These are phyloP conservation scores for Samsoniella hepiali DNA, from an alignment of 2,329 filamentous ascomycete species.

Conservation along the genomic window DNA sequence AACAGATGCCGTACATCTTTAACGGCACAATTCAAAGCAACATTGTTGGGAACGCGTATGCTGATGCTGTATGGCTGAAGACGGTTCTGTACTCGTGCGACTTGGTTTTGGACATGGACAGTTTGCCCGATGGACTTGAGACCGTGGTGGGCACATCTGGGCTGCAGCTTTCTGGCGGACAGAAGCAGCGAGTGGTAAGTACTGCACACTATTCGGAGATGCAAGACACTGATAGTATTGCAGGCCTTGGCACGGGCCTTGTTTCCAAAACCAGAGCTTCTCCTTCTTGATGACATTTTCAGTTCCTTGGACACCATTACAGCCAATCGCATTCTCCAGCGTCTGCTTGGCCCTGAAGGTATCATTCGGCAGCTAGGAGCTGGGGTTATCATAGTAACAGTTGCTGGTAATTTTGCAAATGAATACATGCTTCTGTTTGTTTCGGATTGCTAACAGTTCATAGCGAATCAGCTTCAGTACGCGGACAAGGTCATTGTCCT, in stretches of 20 bases:
- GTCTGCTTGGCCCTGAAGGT: slow-evolving; percentile 36
- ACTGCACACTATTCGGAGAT: neutral
- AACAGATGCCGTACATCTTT: slow-evolving; percentile 10
- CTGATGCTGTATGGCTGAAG: neutral
- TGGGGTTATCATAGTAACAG: slow-evolving; percentile 7
- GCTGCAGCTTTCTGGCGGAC: slow-evolving; percentile 12
- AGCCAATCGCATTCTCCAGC: slow-evolving; percentile 36
- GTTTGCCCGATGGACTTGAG: slow-evolving; percentile 3
- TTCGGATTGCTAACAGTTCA: neutral
- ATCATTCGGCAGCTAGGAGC: slow-evolving; percentile 29
- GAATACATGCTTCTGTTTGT: neutral
- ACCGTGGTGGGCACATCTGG: slow-evolving; percentile 10
- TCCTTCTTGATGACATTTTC: slow-evolving; percentile 28
- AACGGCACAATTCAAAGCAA: slow-evolving; percentile 7
- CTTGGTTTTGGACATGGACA: neutral
- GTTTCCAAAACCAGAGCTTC: slow-evolving; percentile 7
- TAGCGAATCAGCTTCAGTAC: slow-evolving; percentile 2
- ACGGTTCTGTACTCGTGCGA: slow-evolving; percentile 2
- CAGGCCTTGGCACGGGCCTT: slow-evolving; percentile 21
- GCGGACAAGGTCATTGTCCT: slow-evolving; percentile 3
- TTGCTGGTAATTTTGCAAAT: neutral
- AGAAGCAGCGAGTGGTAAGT: slow-evolving; percentile 13
- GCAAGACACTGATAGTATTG: neutral
- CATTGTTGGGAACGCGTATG: slow-evolving; percentile 2
- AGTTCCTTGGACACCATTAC: slow-evolving; percentile 39